Percentiles rank a stretch among this genome's conserved stretches.
phyloP scores from a whole-genome alignment of 177 flowering plant species.

The Vitis hybrid region DNA sequence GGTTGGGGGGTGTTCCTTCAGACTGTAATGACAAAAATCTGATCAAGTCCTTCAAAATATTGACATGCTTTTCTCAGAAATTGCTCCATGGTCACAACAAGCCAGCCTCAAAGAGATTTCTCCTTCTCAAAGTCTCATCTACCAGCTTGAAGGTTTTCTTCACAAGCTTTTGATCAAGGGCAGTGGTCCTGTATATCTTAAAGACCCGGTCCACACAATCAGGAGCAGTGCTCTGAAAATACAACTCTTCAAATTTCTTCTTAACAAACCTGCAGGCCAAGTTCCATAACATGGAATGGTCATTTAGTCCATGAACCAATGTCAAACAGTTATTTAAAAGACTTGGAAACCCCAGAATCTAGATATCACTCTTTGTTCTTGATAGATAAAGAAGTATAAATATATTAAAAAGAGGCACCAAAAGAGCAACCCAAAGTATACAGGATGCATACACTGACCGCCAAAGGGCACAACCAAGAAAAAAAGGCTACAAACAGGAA shows the following conservation, averaged over 20 bases:
- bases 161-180: constrained; percentile 94
- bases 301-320: neutral
- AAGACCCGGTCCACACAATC: constrained; percentile 88
- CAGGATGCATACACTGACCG: too few species aligned
- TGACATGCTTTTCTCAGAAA: constrained; percentile 6
- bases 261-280: constrained; percentile 77
- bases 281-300: neutral
- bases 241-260: constrained; percentile 96
- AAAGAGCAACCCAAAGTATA: too few species aligned
- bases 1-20: neutral
- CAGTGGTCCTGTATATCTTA: constrained; percentile 94
- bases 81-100: constrained; percentile 46
- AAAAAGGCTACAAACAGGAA: too few species aligned
- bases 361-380: too few species aligned
- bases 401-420: too few species aligned
- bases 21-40: constrained; percentile 8
- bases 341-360: too few species aligned
- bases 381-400: too few species aligned
- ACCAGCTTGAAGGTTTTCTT: constrained; percentile 98
- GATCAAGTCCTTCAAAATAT: constrained; percentile 18
- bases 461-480: too few species aligned
- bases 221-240: constrained; percentile 84
- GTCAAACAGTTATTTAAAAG: too few species aligned
- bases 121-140: constrained; percentile 90
- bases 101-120: constrained; percentile 93